phyloP scores from a whole-genome alignment of 1,284 basidiomycete genomes.

The Marasmius tenuissimus region DNA sequence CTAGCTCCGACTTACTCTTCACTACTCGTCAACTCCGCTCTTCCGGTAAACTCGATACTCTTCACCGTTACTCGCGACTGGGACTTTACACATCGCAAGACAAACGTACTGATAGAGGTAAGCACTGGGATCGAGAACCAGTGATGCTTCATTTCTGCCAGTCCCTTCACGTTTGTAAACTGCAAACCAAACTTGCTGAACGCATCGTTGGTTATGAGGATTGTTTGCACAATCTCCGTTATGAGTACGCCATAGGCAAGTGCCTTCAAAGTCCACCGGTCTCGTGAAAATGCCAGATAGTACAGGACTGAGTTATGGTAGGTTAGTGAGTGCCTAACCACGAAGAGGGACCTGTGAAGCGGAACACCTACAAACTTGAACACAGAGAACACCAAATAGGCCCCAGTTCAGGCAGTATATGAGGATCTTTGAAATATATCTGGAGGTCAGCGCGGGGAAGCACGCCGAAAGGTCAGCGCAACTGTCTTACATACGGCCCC shows the following conservation, averaged over 20 bases:
- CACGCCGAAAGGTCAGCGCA: too few relatives aligned
- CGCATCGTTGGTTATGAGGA: constrained; percentile 20
- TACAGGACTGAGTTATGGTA: too few relatives aligned
- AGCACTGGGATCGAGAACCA: constrained; percentile 22
- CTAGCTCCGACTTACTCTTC: too few relatives aligned
- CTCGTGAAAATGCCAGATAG: constrained; percentile 22
- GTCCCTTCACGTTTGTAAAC: constrained; percentile 17
- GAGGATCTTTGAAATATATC: constrained; percentile 16
- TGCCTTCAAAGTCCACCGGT: constrained; percentile 17
- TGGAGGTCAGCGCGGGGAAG: too few relatives aligned
- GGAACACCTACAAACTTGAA: constrained; percentile 22
- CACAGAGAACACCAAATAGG: constrained; percentile 20
- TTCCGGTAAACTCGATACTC: too few relatives aligned
- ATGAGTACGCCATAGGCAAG: constrained; percentile 21
- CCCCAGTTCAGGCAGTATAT: constrained; percentile 23
- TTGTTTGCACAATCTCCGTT: constrained; percentile 21
- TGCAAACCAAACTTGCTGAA: constrained; percentile 21
- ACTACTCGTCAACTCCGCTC: too few relatives aligned
- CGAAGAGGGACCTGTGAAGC: too few relatives aligned
- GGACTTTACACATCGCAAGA: neutral
- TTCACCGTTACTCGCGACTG: too few relatives aligned
- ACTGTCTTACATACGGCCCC: neutral
- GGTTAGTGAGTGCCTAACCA: too few relatives aligned
- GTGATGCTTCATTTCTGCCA: constrained; percentile 18
- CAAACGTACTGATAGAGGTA: constrained; percentile 21